phyloP scores from a whole-genome alignment of 768 basidiomycete genomes.

The Mycena venus region DNA sequence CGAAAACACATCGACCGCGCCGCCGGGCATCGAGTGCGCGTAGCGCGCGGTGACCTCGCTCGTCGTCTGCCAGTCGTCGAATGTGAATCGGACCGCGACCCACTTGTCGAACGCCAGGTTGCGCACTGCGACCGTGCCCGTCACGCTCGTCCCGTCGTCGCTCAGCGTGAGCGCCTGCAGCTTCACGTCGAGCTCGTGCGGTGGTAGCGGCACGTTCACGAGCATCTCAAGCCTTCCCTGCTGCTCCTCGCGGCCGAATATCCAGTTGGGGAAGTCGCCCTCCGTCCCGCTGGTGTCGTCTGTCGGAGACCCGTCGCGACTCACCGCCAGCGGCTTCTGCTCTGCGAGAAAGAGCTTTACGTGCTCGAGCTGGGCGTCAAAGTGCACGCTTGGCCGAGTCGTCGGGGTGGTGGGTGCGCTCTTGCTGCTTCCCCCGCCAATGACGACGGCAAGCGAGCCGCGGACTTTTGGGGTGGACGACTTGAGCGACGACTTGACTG shows the following conservation, averaged over 20 bases:
- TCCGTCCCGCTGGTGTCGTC: slow-evolving; percentile 87
- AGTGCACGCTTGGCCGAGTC: slow-evolving; percentile 94
- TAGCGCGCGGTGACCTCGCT: slow-evolving; percentile 90
- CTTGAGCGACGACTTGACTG: slow-evolving; percentile 93
- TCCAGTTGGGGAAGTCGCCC: slow-evolving; percentile 79
- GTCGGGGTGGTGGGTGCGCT: slow-evolving; percentile 89
- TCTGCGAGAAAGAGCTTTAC: slow-evolving; percentile 95
- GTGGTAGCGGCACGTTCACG: slow-evolving; percentile 75
- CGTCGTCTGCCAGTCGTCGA: slow-evolving; percentile 96
- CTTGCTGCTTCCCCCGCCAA: slow-evolving; percentile 62
- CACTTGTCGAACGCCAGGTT: slow-evolving; percentile 92
- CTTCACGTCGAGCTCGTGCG: slow-evolving; percentile 53
- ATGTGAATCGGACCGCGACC: slow-evolving; percentile 91
- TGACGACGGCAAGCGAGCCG: slow-evolving; percentile 66
- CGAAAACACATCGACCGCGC: slow-evolving; percentile 76
- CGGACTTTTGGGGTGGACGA: slow-evolving; percentile 67
- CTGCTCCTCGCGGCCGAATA: slow-evolving; percentile 61
- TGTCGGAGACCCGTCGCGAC: slow-evolving; percentile 89
- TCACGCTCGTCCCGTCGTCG: slow-evolving; percentile 65
- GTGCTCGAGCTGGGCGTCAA: slow-evolving; percentile 91
- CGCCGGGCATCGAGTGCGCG: slow-evolving; percentile 58
- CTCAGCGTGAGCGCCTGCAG: slow-evolving; percentile 70
- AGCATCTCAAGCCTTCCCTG: slow-evolving; percentile 65
- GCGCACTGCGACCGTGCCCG: slow-evolving; percentile 83
- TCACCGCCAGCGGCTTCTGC: slow-evolving; percentile 95